These are phyloP conservation scores for Paulownia fortunei DNA, from an alignment of 257 asterid species.

Conservation along the genomic window DNA sequence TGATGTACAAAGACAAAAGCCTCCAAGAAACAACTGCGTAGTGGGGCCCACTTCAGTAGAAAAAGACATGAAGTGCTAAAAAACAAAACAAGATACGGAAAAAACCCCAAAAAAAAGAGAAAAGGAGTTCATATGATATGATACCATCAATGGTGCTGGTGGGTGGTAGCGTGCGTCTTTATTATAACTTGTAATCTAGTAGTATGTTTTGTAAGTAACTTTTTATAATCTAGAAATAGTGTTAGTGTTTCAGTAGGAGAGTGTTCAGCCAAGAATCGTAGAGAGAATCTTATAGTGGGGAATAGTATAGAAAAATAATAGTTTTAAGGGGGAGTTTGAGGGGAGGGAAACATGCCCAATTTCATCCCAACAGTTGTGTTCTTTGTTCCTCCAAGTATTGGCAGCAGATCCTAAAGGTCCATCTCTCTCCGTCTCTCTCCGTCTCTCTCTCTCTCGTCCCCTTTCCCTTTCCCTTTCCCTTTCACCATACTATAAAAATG, in stretches of 20 bases:
- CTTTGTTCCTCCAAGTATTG: conserved; percentile 67
- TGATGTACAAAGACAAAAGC: conserved; percentile 29
- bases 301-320: conserved; percentile 15
- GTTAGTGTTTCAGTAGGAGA: conserved; percentile 19
- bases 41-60: conserved; percentile 37
- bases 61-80: conserved; percentile 40
- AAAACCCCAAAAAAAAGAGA: background rate
- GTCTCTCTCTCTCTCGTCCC: conserved; percentile 28
- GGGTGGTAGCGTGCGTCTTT: conserved; percentile 59
- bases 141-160: conserved; percentile 59
- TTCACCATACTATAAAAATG: conserved; percentile 27
- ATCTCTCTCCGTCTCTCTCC: conserved; percentile 37
- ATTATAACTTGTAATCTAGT: conserved; percentile 32
- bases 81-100: conserved; percentile 38
- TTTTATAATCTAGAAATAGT: conserved; percentile 4
- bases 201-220: background rate
- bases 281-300: conserved; percentile 38
- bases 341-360: conserved; percentile 83
- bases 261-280: conserved; percentile 36
- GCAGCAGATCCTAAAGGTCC: conserved; percentile 85
- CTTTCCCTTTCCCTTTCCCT: conserved; percentile 30
- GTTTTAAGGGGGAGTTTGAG: conserved; percentile 34
- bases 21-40: conserved; percentile 30
- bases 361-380: conserved; percentile 85
- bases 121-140: conserved; percentile 26